Percentiles rank a stretch among this genome's conserved stretches.
These are phyloP conservation scores for Calonectria hawksworthii DNA, from an alignment of 2,329 filamentous ascomycete species.

Conservation along the genomic window DNA sequence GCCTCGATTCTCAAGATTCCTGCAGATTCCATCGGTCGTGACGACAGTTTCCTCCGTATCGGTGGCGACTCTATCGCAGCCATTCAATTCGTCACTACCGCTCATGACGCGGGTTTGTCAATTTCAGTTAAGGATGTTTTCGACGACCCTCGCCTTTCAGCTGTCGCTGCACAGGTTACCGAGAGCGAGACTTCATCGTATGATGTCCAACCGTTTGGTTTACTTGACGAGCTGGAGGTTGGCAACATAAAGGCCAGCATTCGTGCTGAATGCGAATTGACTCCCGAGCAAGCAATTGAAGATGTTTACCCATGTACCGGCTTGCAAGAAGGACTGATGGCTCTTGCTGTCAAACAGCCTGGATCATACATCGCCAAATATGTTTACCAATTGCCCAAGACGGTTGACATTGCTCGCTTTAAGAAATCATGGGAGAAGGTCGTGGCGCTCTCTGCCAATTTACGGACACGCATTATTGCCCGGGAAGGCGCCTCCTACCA, in stretches of 20 bases:
- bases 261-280: background rate
- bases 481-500: background rate
- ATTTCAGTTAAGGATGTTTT: slow-evolving; percentile 31
- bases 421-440: background rate
- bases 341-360: slow-evolving; percentile 24
- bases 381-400: background rate
- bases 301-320: slow-evolving; percentile 43
- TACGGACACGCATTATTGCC: background rate
- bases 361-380: slow-evolving; percentile 27
- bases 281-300: background rate
- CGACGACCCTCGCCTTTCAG: slow-evolving; percentile 1
- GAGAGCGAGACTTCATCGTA: background rate
- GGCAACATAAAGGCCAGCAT: background rate
- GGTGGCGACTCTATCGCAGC: slow-evolving; percentile 35
- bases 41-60: slow-evolving; percentile 29
- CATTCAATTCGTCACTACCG: slow-evolving; percentile 43
- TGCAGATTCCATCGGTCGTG: slow-evolving; percentile 41
- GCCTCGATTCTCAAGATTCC: slow-evolving; percentile 37
- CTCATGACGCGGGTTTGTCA: background rate
- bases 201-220: background rate
- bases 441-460: background rate
- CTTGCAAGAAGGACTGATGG: slow-evolving; percentile 53
- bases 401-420: background rate
- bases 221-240: background rate
- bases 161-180: background rate